Conservation (phyloP, 306 rosid species). For the Coriaria nepalensis region DNA sequence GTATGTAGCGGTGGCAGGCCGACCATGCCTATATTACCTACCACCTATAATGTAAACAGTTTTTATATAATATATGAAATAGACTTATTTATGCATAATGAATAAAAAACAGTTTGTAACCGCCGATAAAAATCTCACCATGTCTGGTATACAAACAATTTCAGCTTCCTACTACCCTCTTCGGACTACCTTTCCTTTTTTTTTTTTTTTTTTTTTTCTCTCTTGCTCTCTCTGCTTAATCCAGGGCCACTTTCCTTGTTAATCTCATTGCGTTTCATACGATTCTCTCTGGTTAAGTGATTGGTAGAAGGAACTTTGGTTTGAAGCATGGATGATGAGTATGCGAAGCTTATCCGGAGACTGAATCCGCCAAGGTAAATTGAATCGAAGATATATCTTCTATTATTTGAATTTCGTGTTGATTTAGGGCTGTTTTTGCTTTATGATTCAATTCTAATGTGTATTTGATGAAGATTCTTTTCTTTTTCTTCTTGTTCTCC, state of each 20-base stretch:
- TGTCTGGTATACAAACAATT: not conserved
- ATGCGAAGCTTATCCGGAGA: slow-evolving; percentile 46
- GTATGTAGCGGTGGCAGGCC: too few relatives aligned
- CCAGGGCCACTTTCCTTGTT: not conserved
- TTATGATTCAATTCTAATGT: too few relatives aligned
- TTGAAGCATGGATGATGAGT: slow-evolving; percentile 39
- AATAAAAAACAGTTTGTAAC: too few relatives aligned
- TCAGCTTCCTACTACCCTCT: not conserved
- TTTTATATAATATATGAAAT: too few relatives aligned
- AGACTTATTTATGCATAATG: too few relatives aligned
- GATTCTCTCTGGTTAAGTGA: too few relatives aligned
- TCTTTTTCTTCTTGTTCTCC: not conserved
- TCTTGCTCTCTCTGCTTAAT: not conserved
- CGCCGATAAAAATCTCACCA: not conserved
- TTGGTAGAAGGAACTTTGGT: not conserved
- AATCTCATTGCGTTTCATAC: too few relatives aligned
- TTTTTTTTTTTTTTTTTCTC: not conserved
- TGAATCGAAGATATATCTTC: too few relatives aligned
- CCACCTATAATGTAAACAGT: too few relatives aligned
- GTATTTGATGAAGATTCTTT: not conserved
- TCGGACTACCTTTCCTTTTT: slow-evolving; percentile 3
- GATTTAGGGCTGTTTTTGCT: too few relatives aligned
- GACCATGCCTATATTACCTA: too few relatives aligned
- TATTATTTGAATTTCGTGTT: not conserved
- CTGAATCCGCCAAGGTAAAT: slow-evolving; percentile 51